Evolutionary conservation across 2,329 filamentous ascomycete species (phyloP), one percentile per base, ranked within the genome.

Genomic region (Neonectria magnoliae): DNA sequence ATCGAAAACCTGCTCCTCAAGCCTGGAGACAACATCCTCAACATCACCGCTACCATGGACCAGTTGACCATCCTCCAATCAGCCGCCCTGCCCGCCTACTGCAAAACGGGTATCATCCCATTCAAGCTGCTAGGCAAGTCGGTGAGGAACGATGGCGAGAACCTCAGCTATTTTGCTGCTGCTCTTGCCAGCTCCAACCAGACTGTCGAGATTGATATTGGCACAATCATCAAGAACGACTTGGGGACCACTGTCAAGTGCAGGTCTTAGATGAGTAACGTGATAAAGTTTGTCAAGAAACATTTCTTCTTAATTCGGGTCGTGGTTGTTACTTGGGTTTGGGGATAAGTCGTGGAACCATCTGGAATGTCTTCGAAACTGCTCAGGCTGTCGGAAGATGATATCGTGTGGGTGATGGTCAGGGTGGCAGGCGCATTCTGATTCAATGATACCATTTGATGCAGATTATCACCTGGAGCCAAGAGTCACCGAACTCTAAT

Each of bases 11-110:
- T 92, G 48, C 67, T 83, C 18, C 83, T 92, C 51, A 74, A 71
- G 36, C 90, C 89, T 3, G 90, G 90, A 62, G 75, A 80, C 71
- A 91, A 91, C 78, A 78, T 77, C 16, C 83, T 86, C 70, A 74
- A 81, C 50, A 84, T 91, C 76, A 83, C 82, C 62, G 85, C 87
- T 68, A 83, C 75, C 64, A 83, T 90, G 70, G 73, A 85, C 57
- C 83, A 90, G 71, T 66, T 75, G 6, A 69, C 79, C 5, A 79
- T 91, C 53, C 73, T 91, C 29, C 14, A 77, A 76, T 61, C 69
- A 78, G 65, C 81, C 82, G 4, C 38, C 38, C n/a, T 42, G 8
- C 38, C 38, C 7, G 38, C 38, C 16, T 85, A 83, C 72, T 91
- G 89, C 79, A 80, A 83, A 60, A 80, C 82, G 56, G 85, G 84